These are phyloP conservation scores for Penicillium concentricum DNA, from an alignment of 2,329 filamentous ascomycete genomes.

Conservation along the genomic window DNA sequence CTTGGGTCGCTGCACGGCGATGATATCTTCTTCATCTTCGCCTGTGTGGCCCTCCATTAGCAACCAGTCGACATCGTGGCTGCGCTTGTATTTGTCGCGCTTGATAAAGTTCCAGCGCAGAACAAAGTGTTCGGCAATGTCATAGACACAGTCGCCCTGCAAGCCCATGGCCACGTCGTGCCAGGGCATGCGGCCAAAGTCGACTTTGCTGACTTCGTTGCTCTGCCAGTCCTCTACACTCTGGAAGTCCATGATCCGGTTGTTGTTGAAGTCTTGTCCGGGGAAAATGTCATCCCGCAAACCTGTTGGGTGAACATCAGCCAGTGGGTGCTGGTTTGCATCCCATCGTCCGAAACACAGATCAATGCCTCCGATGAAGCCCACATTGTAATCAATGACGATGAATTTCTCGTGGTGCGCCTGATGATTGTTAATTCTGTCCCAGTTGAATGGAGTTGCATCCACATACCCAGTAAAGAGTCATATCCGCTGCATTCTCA, in stretches of 20 bases:
- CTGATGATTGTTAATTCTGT: constrained; percentile 21
- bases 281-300: constrained; percentile 84
- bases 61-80: constrained; percentile 80
- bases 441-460: not conserved
- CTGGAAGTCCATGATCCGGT: constrained; percentile 92
- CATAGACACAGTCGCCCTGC: constrained; percentile 85
- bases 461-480: constrained; percentile 72
- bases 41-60: constrained; percentile 72
- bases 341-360: constrained; percentile 97
- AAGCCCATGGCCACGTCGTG: constrained; percentile 92
- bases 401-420: constrained; percentile 98
- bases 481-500: constrained; percentile 93
- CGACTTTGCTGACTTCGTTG: constrained; percentile 87
- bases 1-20: constrained; percentile 84
- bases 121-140: constrained; percentile 94
- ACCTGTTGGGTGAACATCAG: constrained; percentile 83
- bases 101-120: constrained; percentile 96
- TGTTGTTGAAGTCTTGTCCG: constrained; percentile 98
- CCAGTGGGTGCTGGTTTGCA: constrained; percentile 74
- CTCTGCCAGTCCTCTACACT: constrained; percentile 88
- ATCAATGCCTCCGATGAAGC: constrained; percentile 92
- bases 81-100: constrained; percentile 95
- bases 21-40: constrained; percentile 72
- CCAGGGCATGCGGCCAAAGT: constrained; percentile 96
- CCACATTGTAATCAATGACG: constrained; percentile 84